Evolutionary conservation across 2,329 filamentous ascomycete species (phyloP).

Genomic region (Pestalotiopsis sp.): DNA sequence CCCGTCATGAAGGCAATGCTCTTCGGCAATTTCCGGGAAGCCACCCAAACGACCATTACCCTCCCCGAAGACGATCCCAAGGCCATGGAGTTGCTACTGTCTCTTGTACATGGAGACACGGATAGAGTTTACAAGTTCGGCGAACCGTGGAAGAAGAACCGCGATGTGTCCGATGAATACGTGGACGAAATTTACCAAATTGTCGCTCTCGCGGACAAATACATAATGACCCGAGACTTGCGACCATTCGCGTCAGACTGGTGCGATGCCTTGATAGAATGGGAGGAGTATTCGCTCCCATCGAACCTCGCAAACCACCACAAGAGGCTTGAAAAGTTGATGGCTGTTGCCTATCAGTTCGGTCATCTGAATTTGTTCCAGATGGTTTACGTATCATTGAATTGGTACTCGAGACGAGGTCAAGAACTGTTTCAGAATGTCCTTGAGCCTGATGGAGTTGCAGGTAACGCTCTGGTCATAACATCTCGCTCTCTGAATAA

Average conservation of each 20-base stretch:
- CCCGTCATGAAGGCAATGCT: background rate
- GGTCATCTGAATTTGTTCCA: background rate
- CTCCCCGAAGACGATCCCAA: background rate
- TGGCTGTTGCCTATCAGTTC: background rate
- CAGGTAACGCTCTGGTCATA: background rate
- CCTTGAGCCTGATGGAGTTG: background rate
- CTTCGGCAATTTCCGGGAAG: background rate
- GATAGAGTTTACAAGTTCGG: background rate
- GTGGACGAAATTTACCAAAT: background rate
- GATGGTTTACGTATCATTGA: background rate
- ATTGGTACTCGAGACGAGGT: background rate
- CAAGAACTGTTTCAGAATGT: background rate
- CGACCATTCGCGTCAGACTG: background rate
- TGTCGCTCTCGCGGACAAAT: background rate
- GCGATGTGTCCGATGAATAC: background rate
- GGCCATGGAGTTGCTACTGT: background rate
- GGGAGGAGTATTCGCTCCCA: background rate
- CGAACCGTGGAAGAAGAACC: too few relatives aligned
- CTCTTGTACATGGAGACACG: background rate
- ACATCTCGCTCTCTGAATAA: background rate
- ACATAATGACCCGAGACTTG: background rate
- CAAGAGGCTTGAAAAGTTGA: background rate
- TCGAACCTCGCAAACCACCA: background rate
- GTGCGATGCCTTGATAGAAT: background rate
- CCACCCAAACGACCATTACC: background rate